A percentile compares a stretch with the other conserved stretches of the same genome.
Conservation (phyloP, 2,329 filamentous ascomycete species). For the Tolypocladium inflatum region DNA sequence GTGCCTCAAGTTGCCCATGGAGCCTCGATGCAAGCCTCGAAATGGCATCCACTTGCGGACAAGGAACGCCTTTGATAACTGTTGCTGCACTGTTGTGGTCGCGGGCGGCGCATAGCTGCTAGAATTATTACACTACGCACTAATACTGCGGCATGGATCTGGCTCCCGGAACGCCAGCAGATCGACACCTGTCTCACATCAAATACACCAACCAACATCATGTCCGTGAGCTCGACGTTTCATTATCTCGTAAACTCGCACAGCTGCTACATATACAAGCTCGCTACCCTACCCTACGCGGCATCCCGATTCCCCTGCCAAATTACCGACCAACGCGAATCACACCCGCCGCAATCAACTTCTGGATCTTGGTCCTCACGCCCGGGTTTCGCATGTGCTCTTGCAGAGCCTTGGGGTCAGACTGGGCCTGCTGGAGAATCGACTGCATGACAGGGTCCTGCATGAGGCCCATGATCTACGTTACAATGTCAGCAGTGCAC, state of each 20-base stretch:
- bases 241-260: not conserved
- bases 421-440: constrained; percentile 93
- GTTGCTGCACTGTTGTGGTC: too few species aligned
- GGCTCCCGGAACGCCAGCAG: not conserved
- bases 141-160: not conserved
- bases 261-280: constrained; percentile 6
- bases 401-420: constrained; percentile 80
- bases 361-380: constrained; percentile 84
- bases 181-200: not conserved
- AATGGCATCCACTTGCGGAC: too few species aligned
- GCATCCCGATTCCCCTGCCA: not conserved
- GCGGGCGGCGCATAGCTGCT: too few species aligned
- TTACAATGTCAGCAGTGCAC: not conserved
- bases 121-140: too few species aligned
- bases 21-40: not conserved
- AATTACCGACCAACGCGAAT: constrained; percentile 59
- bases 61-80: not conserved
- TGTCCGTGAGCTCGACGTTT: not conserved
- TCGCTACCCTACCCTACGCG: not conserved
- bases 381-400: constrained; percentile 94
- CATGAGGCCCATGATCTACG: constrained; percentile 75
- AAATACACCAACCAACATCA: not conserved
- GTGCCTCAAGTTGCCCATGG: not conserved
- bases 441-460: constrained; percentile 97
- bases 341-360: constrained; percentile 85